phyloP scores from a whole-genome alignment of 2,329 filamentous ascomycete species.

The Colletotrichum caudatum region DNA sequence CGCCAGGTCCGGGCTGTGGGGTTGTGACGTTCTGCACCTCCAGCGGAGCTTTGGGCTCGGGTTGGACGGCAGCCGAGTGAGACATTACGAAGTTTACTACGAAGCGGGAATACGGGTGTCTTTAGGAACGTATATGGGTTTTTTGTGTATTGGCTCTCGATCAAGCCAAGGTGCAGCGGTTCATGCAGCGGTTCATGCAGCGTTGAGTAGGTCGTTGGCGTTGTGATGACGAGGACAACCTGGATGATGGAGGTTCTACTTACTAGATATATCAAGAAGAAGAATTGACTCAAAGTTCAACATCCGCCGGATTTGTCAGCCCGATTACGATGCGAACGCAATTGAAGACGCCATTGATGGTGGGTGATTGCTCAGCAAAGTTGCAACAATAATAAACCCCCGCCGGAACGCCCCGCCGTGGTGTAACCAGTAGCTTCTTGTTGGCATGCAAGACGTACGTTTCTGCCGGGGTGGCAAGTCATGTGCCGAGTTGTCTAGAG shows the following conservation, averaged over 20 bases:
- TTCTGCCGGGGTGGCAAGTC: no score
- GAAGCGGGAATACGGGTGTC: no score
- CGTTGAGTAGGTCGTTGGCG: neutral
- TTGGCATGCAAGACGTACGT: neutral
- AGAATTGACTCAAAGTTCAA: accelerated
- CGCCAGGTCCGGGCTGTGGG: constrained; percentile 40
- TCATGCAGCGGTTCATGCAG: neutral
- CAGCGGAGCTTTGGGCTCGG: constrained; percentile 26
- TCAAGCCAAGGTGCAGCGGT: neutral
- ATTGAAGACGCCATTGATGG: neutral
- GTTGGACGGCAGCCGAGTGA: constrained; percentile 34
- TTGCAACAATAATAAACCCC: neutral
- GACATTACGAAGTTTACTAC: neutral
- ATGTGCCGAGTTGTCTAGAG: no score
- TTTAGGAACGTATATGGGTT: neutral
- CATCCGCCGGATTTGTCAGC: neutral
- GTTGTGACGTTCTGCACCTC: constrained; percentile 31
- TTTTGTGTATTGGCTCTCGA: no score
- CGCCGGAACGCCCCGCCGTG: neutral
- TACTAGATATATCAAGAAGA: neutral
- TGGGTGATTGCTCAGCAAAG: neutral
- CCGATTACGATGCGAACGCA: neutral
- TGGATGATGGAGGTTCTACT: neutral
- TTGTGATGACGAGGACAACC: no score
- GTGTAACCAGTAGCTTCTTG: neutral